These are phyloP conservation scores for Pichia sp. DNA, from an alignment of 1,139 yeast species.

Conservation along the genomic window DNA sequence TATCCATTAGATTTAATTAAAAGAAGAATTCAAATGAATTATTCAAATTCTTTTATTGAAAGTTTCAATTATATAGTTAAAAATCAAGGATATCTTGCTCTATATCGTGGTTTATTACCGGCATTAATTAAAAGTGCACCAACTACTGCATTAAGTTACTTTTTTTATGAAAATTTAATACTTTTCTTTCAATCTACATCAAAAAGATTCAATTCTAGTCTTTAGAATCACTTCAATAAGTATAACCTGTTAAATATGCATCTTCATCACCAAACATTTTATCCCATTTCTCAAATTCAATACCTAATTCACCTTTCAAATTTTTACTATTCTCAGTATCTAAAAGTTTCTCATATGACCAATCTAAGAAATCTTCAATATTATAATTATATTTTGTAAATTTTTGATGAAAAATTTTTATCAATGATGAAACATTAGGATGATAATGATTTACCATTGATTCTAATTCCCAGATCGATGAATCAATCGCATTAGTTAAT, in stretches of 20 bases:
- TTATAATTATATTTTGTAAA: conserved; percentile 81
- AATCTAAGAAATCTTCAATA: conserved; percentile 90
- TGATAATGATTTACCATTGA: conserved; percentile 78
- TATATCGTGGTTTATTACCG: conserved; percentile 67
- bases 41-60: conserved; percentile 10
- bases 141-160: conserved; percentile 70
- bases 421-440: conserved; percentile 90
- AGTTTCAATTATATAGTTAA: conserved; percentile 35
- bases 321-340: conserved; percentile 68
- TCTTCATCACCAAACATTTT: conserved; percentile 30
- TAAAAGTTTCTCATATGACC: conserved; percentile 71
- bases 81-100: conserved; percentile 56
- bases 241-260: conserved; percentile 20
- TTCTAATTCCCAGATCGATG: conserved; percentile 90
- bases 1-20: conserved; percentile 85
- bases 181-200: background rate
- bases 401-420: conserved; percentile 82
- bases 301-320: conserved; percentile 63
- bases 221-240: conserved; percentile 15
- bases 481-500: conserved; percentile 67
- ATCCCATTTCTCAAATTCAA: conserved; percentile 65
- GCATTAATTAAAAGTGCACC: conserved; percentile 76
- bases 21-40: conserved; percentile 64
- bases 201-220: too few species aligned
- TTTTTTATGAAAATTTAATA: conserved; percentile 50